Evolutionary conservation across 495 filamentous ascomycete species (phyloP).

Genomic region (Talaromyces adpressus): DNA sequence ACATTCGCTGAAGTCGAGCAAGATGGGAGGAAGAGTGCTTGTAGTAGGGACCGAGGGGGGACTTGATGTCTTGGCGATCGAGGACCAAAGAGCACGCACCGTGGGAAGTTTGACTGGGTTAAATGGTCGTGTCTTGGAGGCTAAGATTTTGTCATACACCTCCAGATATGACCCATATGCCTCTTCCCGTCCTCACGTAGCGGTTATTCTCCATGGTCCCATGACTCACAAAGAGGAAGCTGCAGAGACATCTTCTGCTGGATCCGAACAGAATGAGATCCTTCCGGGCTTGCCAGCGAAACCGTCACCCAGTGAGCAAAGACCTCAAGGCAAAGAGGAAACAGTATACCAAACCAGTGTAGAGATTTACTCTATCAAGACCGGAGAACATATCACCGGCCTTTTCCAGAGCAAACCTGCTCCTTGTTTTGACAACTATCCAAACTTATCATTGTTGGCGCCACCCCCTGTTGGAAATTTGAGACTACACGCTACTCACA

Average conservation of each 20-base stretch:
- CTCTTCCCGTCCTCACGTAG: conserved; percentile 56
- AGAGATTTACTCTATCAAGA: conserved; percentile 74
- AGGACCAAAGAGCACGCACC: conserved; percentile 56
- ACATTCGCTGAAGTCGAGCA: conserved; percentile 34
- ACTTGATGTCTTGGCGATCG: conserved; percentile 63
- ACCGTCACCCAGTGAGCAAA: conserved; percentile 20
- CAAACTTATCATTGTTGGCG: conserved; percentile 34
- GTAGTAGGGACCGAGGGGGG: conserved; percentile 70
- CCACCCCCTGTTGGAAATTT: conserved; percentile 65
- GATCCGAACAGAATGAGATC: conserved; percentile 32
- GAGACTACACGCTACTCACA: conserved; percentile 58
- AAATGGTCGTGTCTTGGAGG: conserved; percentile 71
- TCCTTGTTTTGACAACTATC: conserved; percentile 34
- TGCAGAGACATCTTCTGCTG: conserved; percentile 25
- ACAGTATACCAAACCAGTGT: conserved; percentile 74
- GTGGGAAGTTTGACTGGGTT: conserved; percentile 65
- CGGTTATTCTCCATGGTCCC: conserved; percentile 69
- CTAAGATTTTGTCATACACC: conserved; percentile 66
- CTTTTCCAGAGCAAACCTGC: conserved; percentile 54
- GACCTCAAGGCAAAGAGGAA: conserved; percentile 27
- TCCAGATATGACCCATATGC: conserved; percentile 32
- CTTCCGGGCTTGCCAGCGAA: conserved; percentile 19
- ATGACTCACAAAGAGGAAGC: conserved; percentile 35
- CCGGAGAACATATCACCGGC: conserved; percentile 57
- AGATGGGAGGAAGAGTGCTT: conserved; percentile 58